Base-by-base conservation (phyloP, 1,284 basidiomycete species). In the Marasmius oreades region DNA sequence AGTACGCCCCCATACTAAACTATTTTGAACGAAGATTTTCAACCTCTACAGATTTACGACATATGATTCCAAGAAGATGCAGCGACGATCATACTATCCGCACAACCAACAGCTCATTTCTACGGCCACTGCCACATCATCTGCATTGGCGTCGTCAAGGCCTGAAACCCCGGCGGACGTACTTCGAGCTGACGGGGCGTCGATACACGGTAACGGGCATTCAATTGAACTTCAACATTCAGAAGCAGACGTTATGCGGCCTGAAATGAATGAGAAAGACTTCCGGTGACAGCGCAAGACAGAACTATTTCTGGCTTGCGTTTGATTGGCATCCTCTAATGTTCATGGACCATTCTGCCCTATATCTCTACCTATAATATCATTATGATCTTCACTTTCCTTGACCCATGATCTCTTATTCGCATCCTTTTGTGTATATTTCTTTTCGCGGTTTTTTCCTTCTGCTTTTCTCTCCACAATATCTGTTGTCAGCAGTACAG, bases 1-100 rank as follows among this genome's bases (percentile, higher is more conserved):
- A 97, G 93, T 96, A 66, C 63, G 91, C 80, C 23, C 10, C 20
- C 39, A 42, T 20, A 42, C 50, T 22, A 42, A 7, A 3, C 5
- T 42, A 6, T 56, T 7, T 48, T 7, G 20, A n/a, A 50, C 10
- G 18, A 20, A n/a, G 37, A 34, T 56, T 37, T 31, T 56, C 52
- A n/a, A 39, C 28, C 16, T 5, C 11, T 43, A 44, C 61, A 90
- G 88, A 67, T 91, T 92, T 66, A 85, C 86, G 16, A 77, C 84
- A n/a, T 92, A 92, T 64, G 90, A 92, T 69, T 92, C 90, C 72
- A 84, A 84, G 73, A 88, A 86, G 72, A 92, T 88, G 89, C 83
- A 85, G 67, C 83, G 90, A 47, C 83, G 87, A 58, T 90, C 90
- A 39, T 92, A 92, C 66, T 92, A 90, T 69, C 88, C 90, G 1